Percentiles rank a stretch among this genome's conserved stretches.
Conservation (phyloP, 441 rosid genomes). For the Dalechampia spathulata region DNA sequence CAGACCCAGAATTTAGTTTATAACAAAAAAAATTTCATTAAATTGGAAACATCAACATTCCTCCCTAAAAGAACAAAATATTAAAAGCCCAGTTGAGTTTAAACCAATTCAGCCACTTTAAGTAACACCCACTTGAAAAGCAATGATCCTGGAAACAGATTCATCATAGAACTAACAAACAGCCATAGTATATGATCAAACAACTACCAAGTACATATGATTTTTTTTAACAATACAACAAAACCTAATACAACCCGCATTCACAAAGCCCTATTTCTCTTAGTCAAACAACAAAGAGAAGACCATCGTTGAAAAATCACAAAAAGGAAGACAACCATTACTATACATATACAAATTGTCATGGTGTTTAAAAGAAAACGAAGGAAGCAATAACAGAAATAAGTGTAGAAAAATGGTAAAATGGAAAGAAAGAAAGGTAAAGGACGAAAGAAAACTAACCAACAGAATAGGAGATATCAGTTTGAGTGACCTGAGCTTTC, state of each 20-base stretch:
- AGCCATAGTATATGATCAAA: conserved; percentile 1
- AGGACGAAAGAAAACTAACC: conserved; percentile 39
- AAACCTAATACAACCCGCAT: not conserved
- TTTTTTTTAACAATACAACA: not conserved
- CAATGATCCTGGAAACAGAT: conserved; percentile 1
- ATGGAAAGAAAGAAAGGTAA: not conserved
- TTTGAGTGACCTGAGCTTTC: conserved; percentile 54
- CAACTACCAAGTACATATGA: not conserved
- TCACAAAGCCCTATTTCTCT: not conserved
- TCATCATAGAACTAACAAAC: conserved; percentile 10
- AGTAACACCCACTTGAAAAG: conserved; percentile 3
- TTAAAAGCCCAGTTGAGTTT: conserved; percentile 2
- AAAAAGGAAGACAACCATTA: not conserved
- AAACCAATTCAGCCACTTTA: conserved; percentile 14
- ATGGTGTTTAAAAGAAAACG: not conserved
- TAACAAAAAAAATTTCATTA: not conserved
- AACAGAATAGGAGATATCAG: conserved; percentile 65
- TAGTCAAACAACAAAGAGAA: not conserved
- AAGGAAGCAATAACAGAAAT: not conserved
- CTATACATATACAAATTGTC: no score
- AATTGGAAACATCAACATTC: conserved; percentile 1
- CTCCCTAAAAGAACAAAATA: not conserved
- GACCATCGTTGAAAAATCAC: not conserved
- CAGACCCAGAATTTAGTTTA: conserved; percentile 2
- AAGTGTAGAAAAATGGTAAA: not conserved